A percentile compares a stretch with the other conserved stretches of the same genome.
phyloP scores from a whole-genome alignment of 306 rosid species.

The Albizia julibrissin region DNA sequence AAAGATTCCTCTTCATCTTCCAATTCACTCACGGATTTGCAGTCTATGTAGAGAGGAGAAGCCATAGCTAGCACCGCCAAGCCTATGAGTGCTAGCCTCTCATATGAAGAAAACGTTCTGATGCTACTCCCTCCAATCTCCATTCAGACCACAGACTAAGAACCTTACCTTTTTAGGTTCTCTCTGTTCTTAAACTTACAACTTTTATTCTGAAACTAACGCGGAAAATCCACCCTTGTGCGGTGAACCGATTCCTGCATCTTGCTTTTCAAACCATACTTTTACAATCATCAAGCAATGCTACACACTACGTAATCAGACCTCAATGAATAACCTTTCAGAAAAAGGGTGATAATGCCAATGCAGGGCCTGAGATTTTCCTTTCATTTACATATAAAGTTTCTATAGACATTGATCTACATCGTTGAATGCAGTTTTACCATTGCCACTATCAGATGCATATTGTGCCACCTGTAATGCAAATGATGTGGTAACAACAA shows the following conservation, averaged over 20 bases:
- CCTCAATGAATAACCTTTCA: neutral
- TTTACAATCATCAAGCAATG: neutral
- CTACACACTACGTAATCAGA: neutral
- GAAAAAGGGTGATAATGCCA: neutral
- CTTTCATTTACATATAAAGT: neutral
- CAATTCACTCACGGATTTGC: slow-evolving; percentile 46
- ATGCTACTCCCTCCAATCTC: slow-evolving; percentile 50
- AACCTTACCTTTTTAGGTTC: too few relatives aligned
- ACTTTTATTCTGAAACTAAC: slow-evolving; percentile 1
- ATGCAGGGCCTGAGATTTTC: neutral
- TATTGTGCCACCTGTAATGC: slow-evolving; percentile 74
- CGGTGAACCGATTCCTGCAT: slow-evolving; percentile 32
- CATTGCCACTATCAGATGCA: slow-evolving; percentile 81
- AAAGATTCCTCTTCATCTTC: slow-evolving; percentile 56
- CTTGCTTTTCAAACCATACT: slow-evolving; percentile 32
- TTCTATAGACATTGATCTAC: slow-evolving; percentile 72
- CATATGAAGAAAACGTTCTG: slow-evolving; percentile 58
- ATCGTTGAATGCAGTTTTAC: slow-evolving; percentile 55
- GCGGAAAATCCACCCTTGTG: slow-evolving; percentile 17
- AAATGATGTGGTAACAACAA: slow-evolving; percentile 4
- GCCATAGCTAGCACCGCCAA: slow-evolving; percentile 71
- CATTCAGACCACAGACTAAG: slow-evolving; percentile 56
- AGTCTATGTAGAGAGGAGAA: slow-evolving; percentile 80
- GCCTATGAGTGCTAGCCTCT: slow-evolving; percentile 57
- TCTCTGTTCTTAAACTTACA: neutral